Percentiles rank a stretch among this genome's conserved stretches.
Conservation (phyloP, 2,329 filamentous ascomycete genomes). For the Botryotinia narcissicola region DNA sequence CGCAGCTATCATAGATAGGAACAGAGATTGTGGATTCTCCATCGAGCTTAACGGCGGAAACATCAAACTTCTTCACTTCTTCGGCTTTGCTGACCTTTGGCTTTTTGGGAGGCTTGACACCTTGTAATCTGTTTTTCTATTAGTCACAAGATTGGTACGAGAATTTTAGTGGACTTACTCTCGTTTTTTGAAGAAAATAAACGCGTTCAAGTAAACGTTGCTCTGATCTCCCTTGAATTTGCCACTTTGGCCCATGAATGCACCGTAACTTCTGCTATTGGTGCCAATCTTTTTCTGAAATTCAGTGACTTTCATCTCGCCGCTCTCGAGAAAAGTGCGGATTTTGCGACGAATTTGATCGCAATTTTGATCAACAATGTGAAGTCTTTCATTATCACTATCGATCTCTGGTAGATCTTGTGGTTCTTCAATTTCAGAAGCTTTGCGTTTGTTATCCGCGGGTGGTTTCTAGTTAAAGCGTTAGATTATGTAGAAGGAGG, state of each 20-base stretch:
- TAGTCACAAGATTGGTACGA: not conserved
- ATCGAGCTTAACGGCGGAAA: slow-evolving; percentile 45
- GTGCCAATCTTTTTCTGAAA: slow-evolving; percentile 44
- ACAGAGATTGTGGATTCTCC: slow-evolving; percentile 49
- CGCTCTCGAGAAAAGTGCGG: slow-evolving; percentile 41
- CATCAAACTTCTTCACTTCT: slow-evolving; percentile 39
- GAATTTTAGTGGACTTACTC: slow-evolving; percentile 35
- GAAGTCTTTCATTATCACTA: slow-evolving; percentile 25
- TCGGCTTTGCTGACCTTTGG: slow-evolving; percentile 40
- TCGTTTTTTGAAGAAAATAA: slow-evolving; percentile 50
- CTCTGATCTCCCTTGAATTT: slow-evolving; percentile 40
- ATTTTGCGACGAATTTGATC: slow-evolving; percentile 45
- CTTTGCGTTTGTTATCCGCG: slow-evolving; percentile 25
- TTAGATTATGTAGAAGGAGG: not conserved
- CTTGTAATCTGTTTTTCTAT: slow-evolving; percentile 38
- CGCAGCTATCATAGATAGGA: slow-evolving; percentile 55
- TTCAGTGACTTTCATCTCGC: slow-evolving; percentile 46
- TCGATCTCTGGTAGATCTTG: slow-evolving; percentile 22
- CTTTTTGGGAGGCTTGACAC: slow-evolving; percentile 40
- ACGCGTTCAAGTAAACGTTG: slow-evolving; percentile 41
- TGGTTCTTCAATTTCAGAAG: slow-evolving; percentile 18
- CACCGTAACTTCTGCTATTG: slow-evolving; percentile 40
- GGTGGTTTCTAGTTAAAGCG: not conserved
- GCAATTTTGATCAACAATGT: slow-evolving; percentile 29
- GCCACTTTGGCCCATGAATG: slow-evolving; percentile 51